These are phyloP conservation scores for Perilla frutescens DNA, from an alignment of 257 asterid genomes.

Conservation along the genomic window DNA sequence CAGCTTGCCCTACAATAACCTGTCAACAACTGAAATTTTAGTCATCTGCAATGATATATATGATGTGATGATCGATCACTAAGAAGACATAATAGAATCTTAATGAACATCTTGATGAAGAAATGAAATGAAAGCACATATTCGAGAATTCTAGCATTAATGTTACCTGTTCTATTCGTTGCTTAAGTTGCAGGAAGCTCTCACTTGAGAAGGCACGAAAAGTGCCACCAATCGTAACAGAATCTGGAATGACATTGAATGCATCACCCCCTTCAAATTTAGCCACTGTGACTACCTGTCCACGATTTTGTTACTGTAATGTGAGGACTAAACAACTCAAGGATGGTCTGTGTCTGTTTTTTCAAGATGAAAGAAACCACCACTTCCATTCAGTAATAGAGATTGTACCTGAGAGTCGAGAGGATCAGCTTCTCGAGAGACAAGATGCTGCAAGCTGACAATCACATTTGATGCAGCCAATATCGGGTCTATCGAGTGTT, in stretches of 20 bases:
- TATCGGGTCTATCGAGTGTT: slow-evolving; percentile 86
- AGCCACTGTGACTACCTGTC: slow-evolving; percentile 87
- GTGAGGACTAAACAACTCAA: background rate
- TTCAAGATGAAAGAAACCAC: background rate
- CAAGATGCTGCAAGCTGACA: slow-evolving; percentile 85
- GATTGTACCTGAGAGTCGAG: slow-evolving; percentile 84
- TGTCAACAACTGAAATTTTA: slow-evolving; percentile 27
- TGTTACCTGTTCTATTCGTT: slow-evolving; percentile 79
- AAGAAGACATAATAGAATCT: too few relatives aligned
- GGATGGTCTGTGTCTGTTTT: background rate
- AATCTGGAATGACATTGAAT: slow-evolving; percentile 90
- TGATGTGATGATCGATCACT: too few relatives aligned
- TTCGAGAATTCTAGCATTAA: slow-evolving; percentile 20
- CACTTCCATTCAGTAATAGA: too few relatives aligned
- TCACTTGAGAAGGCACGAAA: slow-evolving; percentile 83
- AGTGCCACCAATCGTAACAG: slow-evolving; percentile 92
- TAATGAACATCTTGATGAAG: background rate
- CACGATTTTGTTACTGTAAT: background rate
- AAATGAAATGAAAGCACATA: background rate
- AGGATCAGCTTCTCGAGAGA: slow-evolving; percentile 97
- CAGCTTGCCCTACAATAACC: slow-evolving; percentile 85
- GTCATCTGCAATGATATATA: too few relatives aligned
- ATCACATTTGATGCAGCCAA: slow-evolving; percentile 86
- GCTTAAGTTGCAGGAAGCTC: slow-evolving; percentile 69
- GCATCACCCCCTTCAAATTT: slow-evolving; percentile 93